Evolutionary conservation across 1,284 basidiomycete species (phyloP).

Genomic region (Ceratorhiza oryzae-sativae): DNA sequence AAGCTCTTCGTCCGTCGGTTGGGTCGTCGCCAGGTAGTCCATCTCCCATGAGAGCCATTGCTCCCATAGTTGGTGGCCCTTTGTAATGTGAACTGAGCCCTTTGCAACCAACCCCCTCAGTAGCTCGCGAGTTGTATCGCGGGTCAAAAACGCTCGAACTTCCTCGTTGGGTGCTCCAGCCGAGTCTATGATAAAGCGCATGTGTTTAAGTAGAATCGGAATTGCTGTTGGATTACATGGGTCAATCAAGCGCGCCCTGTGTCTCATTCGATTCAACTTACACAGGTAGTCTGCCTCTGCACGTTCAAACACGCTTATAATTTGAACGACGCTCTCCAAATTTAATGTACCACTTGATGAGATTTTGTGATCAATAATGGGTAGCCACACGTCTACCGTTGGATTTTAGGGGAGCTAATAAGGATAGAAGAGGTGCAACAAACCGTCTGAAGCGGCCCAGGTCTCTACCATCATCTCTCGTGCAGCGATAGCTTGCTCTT

Average conservation of each 20-base stretch:
- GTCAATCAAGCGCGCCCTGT: neutral
- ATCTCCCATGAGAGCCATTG: constrained; percentile 39
- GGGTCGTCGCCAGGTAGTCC: constrained; percentile 23
- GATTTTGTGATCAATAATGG: constrained; percentile 42
- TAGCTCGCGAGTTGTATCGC: constrained; percentile 66
- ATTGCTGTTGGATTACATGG: constrained; percentile 62
- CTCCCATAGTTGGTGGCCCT: constrained; percentile 53
- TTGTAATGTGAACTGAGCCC: constrained; percentile 65
- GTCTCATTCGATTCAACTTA: constrained; percentile 54
- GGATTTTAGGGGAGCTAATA: neutral
- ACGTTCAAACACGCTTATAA: constrained; percentile 68
- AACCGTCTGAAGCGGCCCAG: constrained; percentile 70
- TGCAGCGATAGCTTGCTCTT: constrained; percentile 64
- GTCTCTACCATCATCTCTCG: constrained; percentile 70
- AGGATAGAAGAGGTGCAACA: constrained; percentile 60
- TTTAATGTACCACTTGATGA: constrained; percentile 50
- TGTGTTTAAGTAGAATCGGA: constrained; percentile 70
- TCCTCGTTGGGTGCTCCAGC: constrained; percentile 60
- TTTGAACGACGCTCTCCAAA: constrained; percentile 60
- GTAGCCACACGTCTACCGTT: constrained; percentile 44
- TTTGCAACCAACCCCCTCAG: constrained; percentile 60
- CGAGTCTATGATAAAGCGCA: constrained; percentile 68
- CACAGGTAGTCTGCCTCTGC: constrained; percentile 85
- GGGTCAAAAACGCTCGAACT: constrained; percentile 49
- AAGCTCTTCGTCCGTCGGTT: constrained; percentile 46